Percentiles rank a stretch among this genome's conserved stretches.
These are phyloP conservation scores for Leccinum subgranulosum DNA, from an alignment of 768 basidiomycete genomes.

Conservation along the genomic window DNA sequence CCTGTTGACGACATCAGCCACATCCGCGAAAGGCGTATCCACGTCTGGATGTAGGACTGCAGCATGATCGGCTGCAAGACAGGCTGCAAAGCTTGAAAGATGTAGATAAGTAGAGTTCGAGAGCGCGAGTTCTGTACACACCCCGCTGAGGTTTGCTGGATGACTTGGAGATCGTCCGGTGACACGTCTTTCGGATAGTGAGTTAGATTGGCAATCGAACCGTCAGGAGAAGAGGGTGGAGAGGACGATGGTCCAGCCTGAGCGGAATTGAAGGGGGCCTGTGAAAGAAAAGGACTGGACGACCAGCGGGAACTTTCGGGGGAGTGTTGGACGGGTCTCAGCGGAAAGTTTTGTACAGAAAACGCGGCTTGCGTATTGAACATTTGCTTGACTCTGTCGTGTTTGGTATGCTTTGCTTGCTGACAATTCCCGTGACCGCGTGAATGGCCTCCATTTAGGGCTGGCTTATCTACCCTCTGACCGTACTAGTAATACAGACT, in stretches of 20 bases:
- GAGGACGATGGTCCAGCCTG: conserved; percentile 28
- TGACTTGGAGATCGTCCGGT: conserved; percentile 50
- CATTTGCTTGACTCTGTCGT: conserved; percentile 35
- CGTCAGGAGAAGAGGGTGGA: conserved; percentile 11
- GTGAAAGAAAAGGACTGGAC: conserved; percentile 1
- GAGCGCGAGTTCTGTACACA: conserved; percentile 24
- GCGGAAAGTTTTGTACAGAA: conserved; percentile 28
- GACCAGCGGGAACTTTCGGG: neutral
- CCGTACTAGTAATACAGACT: conserved; percentile 30
- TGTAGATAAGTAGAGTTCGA: conserved; percentile 13
- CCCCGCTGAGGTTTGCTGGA: conserved; percentile 48
- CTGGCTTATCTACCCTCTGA: conserved; percentile 18
- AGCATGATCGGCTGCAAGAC: conserved; percentile 61
- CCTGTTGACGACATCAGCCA: conserved; percentile 62
- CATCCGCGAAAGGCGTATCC: conserved; percentile 65
- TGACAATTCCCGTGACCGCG: conserved; percentile 37
- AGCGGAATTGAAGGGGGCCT: conserved; percentile 5
- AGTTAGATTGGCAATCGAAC: conserved; percentile 24
- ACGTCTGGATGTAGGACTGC: conserved; percentile 60
- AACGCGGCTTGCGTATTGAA: conserved; percentile 27
- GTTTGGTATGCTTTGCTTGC: conserved; percentile 38
- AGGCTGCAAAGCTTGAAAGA: conserved; percentile 47
- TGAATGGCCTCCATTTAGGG: conserved; percentile 34
- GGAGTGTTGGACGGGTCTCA: conserved; percentile 14
- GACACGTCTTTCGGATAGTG: conserved; percentile 37